Evolutionary conservation across 768 basidiomycete species (phyloP).

Genomic region (Coprinellus micaceus): DNA sequence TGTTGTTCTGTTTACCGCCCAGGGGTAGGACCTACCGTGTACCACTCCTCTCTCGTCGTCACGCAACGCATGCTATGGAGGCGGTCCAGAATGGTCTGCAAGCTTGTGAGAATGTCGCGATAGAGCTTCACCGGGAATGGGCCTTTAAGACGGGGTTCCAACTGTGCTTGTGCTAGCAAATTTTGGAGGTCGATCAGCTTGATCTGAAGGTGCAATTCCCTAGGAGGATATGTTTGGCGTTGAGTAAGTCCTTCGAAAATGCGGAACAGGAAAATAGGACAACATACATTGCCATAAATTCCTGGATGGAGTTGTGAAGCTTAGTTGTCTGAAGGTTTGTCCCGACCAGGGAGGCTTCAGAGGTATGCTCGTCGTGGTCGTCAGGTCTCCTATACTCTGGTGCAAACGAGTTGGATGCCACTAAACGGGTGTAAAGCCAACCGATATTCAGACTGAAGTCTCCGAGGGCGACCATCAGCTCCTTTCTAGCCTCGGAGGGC

Average conservation of each 20-base stretch:
- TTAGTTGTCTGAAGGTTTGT: slow-evolving; percentile 36
- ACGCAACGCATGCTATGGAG: slow-evolving; percentile 96
- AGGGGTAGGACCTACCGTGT: slow-evolving; percentile 52
- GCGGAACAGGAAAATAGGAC: not conserved
- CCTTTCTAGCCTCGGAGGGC: slow-evolving; percentile 90
- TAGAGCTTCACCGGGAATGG: slow-evolving; percentile 89
- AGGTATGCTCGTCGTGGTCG: slow-evolving; percentile 19
- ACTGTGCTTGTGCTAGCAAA: slow-evolving; percentile 82
- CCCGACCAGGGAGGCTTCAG: slow-evolving; percentile 21
- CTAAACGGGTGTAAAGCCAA: slow-evolving; percentile 91
- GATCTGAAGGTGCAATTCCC: slow-evolving; percentile 94
- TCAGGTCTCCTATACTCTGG: slow-evolving; percentile 39
- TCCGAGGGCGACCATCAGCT: slow-evolving; percentile 79
- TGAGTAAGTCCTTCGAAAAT: not conserved
- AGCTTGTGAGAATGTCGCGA: slow-evolving; percentile 72
- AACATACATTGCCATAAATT: slow-evolving; percentile 90
- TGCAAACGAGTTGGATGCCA: slow-evolving; percentile 78
- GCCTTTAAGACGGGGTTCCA: slow-evolving; percentile 94
- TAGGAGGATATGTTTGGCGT: slow-evolving; percentile 23
- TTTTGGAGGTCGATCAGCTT: slow-evolving; percentile 83
- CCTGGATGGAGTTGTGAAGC: slow-evolving; percentile 63
- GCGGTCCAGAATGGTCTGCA: slow-evolving; percentile 83
- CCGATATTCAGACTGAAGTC: slow-evolving; percentile 96
- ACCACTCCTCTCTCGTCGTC: slow-evolving; percentile 93
- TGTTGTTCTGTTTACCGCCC: not conserved